Conservation (phyloP, 148 eudicot genomes). For the Camellia lanceoleosa region DNA sequence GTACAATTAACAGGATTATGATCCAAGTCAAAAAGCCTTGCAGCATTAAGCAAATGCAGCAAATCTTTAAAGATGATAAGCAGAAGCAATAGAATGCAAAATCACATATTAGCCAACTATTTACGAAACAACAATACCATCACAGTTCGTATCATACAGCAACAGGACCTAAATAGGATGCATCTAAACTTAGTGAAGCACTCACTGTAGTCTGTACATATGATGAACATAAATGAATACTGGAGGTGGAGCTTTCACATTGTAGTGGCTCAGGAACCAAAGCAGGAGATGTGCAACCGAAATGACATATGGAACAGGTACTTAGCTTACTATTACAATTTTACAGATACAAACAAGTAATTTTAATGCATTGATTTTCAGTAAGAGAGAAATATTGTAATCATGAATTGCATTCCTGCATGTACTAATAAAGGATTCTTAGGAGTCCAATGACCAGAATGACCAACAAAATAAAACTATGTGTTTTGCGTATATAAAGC, state of each 20-base stretch:
- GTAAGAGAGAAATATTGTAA: not conserved
- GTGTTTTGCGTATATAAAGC: not conserved
- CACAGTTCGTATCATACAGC: not conserved
- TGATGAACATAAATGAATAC: not conserved
- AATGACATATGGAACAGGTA: not conserved
- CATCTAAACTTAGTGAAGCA: not conserved
- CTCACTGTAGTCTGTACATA: not conserved
- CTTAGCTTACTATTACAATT: not conserved
- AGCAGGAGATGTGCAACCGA: not conserved
- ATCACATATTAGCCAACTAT: not conserved
- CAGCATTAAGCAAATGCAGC: not conserved
- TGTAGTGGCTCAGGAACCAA: not conserved
- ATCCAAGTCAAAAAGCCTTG: not conserved
- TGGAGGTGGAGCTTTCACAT: not conserved
- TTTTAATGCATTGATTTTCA: not conserved
- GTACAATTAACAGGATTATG: too few species aligned
- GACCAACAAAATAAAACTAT: not conserved
- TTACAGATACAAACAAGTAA: not conserved
- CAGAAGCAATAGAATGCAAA: not conserved
- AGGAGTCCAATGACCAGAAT: not conserved
- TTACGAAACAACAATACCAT: not conserved
- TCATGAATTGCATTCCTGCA: slow-evolving; percentile 2
- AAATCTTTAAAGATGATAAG: not conserved
- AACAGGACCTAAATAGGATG: not conserved
- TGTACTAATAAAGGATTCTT: not conserved